Evolutionary conservation across 441 rosid genomes (phyloP), one percentile per base, ranked within the genome.

Genomic region (Brassica hybrid): DNA sequence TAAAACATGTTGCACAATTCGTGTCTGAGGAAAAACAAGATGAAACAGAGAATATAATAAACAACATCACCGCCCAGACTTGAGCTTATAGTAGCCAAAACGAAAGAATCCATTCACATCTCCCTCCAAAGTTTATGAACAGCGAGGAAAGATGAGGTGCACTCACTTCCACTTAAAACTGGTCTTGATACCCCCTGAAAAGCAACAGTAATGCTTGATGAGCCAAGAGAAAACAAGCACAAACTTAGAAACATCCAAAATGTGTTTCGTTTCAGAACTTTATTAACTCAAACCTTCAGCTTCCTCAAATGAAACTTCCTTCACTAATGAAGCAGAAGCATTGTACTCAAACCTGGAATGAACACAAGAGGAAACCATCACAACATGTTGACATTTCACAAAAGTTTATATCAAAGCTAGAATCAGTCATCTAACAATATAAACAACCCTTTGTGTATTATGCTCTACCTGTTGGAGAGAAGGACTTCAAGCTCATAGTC

Each of bases 281-380:
- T 2, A n/a, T 41, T 61, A 25, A 66, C 16, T 45, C 85, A 45
- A 50, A 92, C 96, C 98, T 86, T 96, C 91, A 60, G 84, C 88
- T 87, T 91, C 86, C 82, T 90, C 96, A 72, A 89, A 90, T 6
- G 85, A 85, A 75, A 94, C 90, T 86, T 94, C 97, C 76, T 94
- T 96, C 65, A 86, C 86, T 74, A 90, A 72, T 16, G 91, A 94
- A 61, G 97, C 89, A 38, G 90, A 80, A n/a, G 97, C 94, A 83
- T 85, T 82, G 72, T 91, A 96, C 82, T 94, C 94, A 67, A 94
- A 92, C 71, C 97, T 96, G 83, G 23, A 11, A 59, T 9, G 5
- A 61, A 72, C 7, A 68, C 11, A 72, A 43, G 62, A 6, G 21
- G 59, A 71, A 59, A 71, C 36, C 18, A 71, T 38, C 61, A 65